Percentiles rank a stretch among this genome's conserved stretches.
Conservation (phyloP, 1,284 basidiomycete species). For the Rhodofomes roseus region DNA sequence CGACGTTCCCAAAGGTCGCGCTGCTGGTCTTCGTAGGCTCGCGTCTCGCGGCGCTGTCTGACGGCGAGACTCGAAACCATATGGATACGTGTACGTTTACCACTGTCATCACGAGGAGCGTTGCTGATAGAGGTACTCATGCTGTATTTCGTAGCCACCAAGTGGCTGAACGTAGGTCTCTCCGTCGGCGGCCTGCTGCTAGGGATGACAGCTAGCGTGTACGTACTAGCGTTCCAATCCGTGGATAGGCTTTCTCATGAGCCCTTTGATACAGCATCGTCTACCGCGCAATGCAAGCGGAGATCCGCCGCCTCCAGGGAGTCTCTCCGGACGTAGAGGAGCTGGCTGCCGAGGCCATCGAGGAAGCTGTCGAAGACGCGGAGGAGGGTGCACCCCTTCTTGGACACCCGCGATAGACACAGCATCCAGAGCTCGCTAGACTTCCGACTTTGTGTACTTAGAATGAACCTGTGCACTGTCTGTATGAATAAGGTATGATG, state of each 20-base stretch:
- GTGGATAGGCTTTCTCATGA: neutral
- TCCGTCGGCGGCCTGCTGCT: conserved; percentile 56
- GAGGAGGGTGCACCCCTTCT: conserved; percentile 65
- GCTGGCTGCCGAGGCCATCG: conserved; percentile 57
- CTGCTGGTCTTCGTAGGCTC: conserved; percentile 78
- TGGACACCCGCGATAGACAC: conserved; percentile 21
- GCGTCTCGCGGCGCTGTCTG: conserved; percentile 68
- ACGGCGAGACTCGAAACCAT: conserved; percentile 65
- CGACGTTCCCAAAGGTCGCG: conserved; percentile 66
- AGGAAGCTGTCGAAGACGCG: conserved; percentile 59
- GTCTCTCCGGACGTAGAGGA: conserved; percentile 49
- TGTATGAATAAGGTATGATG: conserved; percentile 7
- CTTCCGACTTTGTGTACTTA: neutral
- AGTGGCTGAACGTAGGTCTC: conserved; percentile 58
- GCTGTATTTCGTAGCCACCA: conserved; percentile 42
- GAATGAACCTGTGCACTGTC: conserved; percentile 3
- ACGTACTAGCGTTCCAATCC: conserved; percentile 22
- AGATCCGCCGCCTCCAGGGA: conserved; percentile 54
- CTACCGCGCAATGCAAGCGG: conserved; percentile 57
- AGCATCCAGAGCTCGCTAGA: conserved; percentile 3
- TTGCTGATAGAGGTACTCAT: neutral
- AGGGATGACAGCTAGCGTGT: conserved; percentile 63
- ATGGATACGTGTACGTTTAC: conserved; percentile 71
- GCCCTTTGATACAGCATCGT: conserved; percentile 44
- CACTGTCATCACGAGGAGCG: no score